Conservation (phyloP, 805 yeast genomes). For the Teunomyces atbi region DNA sequence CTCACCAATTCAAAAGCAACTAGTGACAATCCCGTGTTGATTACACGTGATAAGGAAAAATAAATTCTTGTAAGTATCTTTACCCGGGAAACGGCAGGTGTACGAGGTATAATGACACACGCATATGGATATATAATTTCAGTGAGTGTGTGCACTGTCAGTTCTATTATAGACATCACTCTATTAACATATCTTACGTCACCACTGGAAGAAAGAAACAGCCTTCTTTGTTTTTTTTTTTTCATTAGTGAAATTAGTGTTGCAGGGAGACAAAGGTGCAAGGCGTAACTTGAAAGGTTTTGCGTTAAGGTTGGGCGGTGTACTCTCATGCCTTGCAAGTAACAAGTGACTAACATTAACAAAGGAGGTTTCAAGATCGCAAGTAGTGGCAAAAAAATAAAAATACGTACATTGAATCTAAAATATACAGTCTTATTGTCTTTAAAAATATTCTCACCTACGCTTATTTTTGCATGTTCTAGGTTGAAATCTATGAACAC, state of each 20-base stretch:
- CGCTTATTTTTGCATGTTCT: background rate
- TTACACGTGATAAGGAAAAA: background rate
- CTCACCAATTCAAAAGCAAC: background rate
- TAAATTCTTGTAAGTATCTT: background rate
- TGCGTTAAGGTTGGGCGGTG: background rate
- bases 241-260: background rate
- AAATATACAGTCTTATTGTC: background rate
- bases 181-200: background rate
- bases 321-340: background rate
- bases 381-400: background rate
- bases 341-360: background rate
- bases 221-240: background rate
- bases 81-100: background rate
- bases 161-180: background rate
- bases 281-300: background rate
- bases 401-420: background rate
- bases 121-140: background rate
- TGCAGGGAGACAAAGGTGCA: background rate
- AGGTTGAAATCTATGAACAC: background rate
- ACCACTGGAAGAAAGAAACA: background rate
- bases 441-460: constrained; percentile 1
- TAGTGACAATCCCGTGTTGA: background rate
- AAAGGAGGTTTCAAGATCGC: constrained; percentile 4
- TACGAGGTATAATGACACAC: background rate
- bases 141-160: background rate